Base-by-base conservation (phyloP, 257 asterid species). In the Solanum peruvianum region DNA sequence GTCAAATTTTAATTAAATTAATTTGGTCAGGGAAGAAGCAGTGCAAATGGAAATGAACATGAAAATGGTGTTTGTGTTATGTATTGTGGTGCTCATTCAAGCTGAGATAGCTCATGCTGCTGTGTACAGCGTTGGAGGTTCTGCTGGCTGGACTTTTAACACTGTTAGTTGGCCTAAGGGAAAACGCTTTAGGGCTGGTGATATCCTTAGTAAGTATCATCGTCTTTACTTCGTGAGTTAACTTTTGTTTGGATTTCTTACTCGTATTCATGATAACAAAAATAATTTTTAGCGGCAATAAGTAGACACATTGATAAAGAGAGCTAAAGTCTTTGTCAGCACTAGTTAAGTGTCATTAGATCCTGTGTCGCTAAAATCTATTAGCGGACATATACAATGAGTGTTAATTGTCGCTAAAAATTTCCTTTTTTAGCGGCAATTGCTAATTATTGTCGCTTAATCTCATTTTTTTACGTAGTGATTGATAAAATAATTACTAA, bases 121-220 rank as follows among this genome's bases (percentile, higher is more conserved):
- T 77, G 86, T 62, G 21, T 91, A 86, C 89, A 86, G 27, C 14
- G 95, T 94, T 71, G 96, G 96, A 3, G 92, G 29, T 7, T 25
- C 87, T 12, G 86, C 85, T 3, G 97, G 97, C 1, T 94, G 97
- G 97, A 88, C 90, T 87, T 92, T 89, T 76, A 91, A 89, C 86
- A 86, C 87, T 39, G 89, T 11, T 37, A 42, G 86, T 70, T 94
- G 96, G 97, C 92, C 94, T 13, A 58, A n/a, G 2, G 93, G 93
- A 75, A 92, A 90, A 88, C 87, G 87, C 15, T 94, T 93, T 66
- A 86, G 82, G 56, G 94, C 94, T 45, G 97, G 97, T 23, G 97
- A 94, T 67, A 87, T 84, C 8, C 93, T 94, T 1, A 91, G 97
- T 93, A 89, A 88, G 90, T 77, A 23, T 16, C 10, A 52, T 62